Conservation (phyloP, 306 rosid species). For the Gastrolobium villosum region DNA sequence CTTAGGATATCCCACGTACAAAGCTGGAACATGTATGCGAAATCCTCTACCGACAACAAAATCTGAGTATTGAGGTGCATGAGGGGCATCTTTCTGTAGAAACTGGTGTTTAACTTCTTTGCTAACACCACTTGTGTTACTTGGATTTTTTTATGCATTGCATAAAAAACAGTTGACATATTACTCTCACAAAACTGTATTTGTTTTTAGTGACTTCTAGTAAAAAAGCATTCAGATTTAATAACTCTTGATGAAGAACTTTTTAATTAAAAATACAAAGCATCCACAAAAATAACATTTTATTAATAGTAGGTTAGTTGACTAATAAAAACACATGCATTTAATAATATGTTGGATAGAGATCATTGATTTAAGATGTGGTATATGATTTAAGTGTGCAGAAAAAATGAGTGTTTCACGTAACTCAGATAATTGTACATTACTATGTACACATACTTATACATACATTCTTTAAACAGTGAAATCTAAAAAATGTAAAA, state of each 20-base stretch:
- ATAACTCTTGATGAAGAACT: constrained; percentile 37
- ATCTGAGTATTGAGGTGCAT: background rate
- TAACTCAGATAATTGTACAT: background rate
- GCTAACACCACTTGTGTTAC: background rate
- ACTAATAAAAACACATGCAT: background rate
- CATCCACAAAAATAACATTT: constrained; percentile 3
- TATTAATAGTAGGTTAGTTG: background rate
- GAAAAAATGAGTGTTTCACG: background rate
- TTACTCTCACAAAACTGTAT: background rate
- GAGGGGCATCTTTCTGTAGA: background rate
- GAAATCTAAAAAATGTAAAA: background rate
- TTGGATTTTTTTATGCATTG: background rate
- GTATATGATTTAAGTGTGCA: background rate
- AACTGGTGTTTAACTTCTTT: background rate
- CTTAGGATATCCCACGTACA: constrained; percentile 48
- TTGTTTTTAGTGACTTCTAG: background rate
- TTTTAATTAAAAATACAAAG: background rate
- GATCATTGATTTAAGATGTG: background rate
- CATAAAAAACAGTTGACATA: background rate
- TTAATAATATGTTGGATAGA: background rate
- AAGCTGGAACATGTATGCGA: constrained; percentile 15
- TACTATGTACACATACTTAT: background rate
- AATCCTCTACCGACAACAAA: background rate
- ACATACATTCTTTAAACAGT: background rate
- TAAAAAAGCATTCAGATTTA: background rate